Conservation (phyloP, 1,284 basidiomycete genomes). For the Ceratobasidium papillatum region DNA sequence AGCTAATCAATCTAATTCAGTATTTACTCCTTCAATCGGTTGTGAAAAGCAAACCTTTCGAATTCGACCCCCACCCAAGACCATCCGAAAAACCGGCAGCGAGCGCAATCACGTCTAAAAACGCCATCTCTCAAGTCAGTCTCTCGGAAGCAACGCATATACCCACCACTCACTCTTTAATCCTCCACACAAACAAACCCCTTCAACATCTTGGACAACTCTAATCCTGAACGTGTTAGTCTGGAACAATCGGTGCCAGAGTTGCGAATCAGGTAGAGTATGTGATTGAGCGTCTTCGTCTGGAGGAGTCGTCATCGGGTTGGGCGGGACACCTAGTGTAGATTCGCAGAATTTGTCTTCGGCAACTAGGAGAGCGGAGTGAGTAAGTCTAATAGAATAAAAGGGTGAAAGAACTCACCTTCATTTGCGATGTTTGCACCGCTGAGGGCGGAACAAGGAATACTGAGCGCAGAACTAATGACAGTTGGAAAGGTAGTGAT, state of each 20-base stretch:
- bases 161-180: slow-evolving; percentile 51
- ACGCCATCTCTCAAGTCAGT: background rate
- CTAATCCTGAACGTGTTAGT: slow-evolving; percentile 54
- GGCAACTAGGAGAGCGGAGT: slow-evolving; percentile 52
- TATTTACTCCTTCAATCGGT: background rate
- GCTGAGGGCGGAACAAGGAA: slow-evolving; percentile 60
- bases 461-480: slow-evolving; percentile 60
- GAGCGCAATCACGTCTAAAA: slow-evolving; percentile 55
- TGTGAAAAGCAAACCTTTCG: slow-evolving; percentile 51
- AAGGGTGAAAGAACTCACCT: slow-evolving; percentile 47
- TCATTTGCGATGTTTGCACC: slow-evolving; percentile 68
- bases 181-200: slow-evolving; percentile 58
- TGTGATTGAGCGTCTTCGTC: slow-evolving; percentile 41
- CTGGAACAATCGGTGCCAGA: slow-evolving; percentile 57
- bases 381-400: background rate
- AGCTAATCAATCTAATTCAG: slow-evolving; percentile 31
- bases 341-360: slow-evolving; percentile 64
- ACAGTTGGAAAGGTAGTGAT: slow-evolving; percentile 65
- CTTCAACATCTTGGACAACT: slow-evolving; percentile 56
- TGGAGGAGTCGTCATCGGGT: slow-evolving; percentile 48
- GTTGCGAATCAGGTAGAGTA: slow-evolving; percentile 41
- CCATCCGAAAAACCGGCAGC: slow-evolving; percentile 58
- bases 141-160: background rate
- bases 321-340: slow-evolving; percentile 60
- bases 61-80: slow-evolving; percentile 57